Evolutionary conservation across 805 yeast genomes (phyloP).

Genomic region (Teunomyces stri): DNA sequence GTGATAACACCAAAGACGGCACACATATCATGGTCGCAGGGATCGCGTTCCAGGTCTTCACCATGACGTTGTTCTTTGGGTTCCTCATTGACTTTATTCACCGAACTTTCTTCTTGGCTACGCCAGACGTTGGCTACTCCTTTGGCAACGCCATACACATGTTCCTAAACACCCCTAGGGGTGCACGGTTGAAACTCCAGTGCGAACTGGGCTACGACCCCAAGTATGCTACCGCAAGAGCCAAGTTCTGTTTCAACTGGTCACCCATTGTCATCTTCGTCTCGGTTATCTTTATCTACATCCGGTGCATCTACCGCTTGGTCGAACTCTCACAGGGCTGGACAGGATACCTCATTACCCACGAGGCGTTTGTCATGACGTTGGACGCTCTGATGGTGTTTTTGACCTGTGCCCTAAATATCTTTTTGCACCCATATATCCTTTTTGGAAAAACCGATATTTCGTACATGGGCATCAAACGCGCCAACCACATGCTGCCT

Average conservation of each 20-base stretch:
- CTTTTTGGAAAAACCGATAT: conserved; percentile 43
- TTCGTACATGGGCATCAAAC: conserved; percentile 20
- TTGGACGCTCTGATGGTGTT: conserved; percentile 31
- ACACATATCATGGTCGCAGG: conserved; percentile 75
- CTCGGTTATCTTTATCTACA: conserved; percentile 53
- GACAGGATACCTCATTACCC: conserved; percentile 58
- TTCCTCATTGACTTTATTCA: conserved; percentile 49
- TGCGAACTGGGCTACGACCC: conserved; percentile 33
- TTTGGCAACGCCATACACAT: conserved; percentile 15
- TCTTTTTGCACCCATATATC: conserved; percentile 61
- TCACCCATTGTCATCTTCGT: conserved; percentile 46
- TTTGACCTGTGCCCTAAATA: conserved; percentile 18
- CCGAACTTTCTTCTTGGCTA: conserved; percentile 33
- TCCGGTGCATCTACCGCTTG: conserved; percentile 71
- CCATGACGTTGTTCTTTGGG: conserved; percentile 59
- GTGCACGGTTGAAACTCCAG: conserved; percentile 15
- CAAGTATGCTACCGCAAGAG: conserved; percentile 33
- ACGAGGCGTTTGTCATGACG: conserved; percentile 40
- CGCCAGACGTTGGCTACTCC: conserved; percentile 25
- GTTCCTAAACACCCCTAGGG: conserved; percentile 21
- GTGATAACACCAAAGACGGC: conserved; percentile 42
- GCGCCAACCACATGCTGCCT: not conserved
- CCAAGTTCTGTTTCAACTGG: conserved; percentile 32
- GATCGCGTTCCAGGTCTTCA: conserved; percentile 68
- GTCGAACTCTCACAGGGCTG: conserved; percentile 74